phyloP scores from a whole-genome alignment of 2,329 filamentous ascomycete genomes.

The Zymoseptoria ardabiliae region DNA sequence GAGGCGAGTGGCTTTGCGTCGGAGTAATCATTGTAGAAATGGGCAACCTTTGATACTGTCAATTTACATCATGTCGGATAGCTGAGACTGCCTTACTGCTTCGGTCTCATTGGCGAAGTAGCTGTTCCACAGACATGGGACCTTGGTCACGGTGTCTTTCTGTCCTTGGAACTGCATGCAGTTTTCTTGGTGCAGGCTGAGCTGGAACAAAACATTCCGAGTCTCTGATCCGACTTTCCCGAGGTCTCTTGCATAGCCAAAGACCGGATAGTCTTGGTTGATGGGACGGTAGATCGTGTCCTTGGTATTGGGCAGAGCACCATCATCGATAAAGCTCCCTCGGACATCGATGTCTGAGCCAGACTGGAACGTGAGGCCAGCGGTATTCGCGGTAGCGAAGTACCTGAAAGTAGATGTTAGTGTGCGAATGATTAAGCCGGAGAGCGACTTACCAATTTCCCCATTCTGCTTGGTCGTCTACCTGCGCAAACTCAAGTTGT shows the following conservation, averaged over 20 bases:
- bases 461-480: constrained; percentile 44
- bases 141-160: constrained; percentile 25
- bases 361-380: constrained; percentile 41
- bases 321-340: constrained; percentile 36
- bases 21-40: constrained; percentile 44
- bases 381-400: constrained; percentile 41
- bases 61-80: constrained; percentile 12
- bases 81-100: constrained; percentile 30
- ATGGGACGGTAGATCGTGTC: constrained; percentile 45
- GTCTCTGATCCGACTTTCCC: constrained; percentile 36
- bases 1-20: constrained; percentile 31
- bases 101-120: constrained; percentile 42
- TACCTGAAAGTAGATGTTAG: constrained; percentile 26
- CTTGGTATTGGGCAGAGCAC: constrained; percentile 37
- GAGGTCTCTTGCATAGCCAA: constrained; percentile 46
- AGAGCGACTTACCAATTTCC: constrained; percentile 36
- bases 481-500: constrained; percentile 38
- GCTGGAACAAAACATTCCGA: constrained; percentile 40
- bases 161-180: constrained; percentile 43
- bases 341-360: constrained; percentile 42
- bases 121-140: constrained; percentile 46
- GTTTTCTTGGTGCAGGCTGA: constrained; percentile 44
- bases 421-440: background rate
- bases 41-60: background rate
- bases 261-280: constrained; percentile 43